phyloP scores from a whole-genome alignment of 345 rosid species.

The Aquilaria sinensis region DNA sequence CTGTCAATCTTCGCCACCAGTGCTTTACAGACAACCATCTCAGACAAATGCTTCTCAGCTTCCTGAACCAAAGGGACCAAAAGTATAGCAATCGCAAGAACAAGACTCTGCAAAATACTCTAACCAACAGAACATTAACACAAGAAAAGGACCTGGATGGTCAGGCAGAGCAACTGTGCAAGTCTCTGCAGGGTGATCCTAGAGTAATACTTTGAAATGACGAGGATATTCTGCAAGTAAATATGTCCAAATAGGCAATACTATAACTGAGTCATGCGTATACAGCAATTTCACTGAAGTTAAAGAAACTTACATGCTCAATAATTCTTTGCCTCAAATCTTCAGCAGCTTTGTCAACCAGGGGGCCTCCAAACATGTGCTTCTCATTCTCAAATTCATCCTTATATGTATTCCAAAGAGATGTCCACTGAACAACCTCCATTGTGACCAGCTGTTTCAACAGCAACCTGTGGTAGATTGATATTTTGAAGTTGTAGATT shows the following conservation, averaged over 20 bases:
- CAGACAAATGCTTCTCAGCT: constrained; percentile 94
- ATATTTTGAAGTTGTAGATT: constrained; percentile 3
- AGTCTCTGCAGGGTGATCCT: constrained; percentile 85
- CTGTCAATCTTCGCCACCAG: constrained; percentile 91
- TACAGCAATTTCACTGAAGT: neutral
- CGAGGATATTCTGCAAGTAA: constrained; percentile 82
- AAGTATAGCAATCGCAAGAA: neutral
- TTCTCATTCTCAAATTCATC: constrained; percentile 87
- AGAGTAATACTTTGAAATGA: constrained; percentile 91
- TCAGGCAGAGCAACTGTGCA: constrained; percentile 83
- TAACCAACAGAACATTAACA: neutral
- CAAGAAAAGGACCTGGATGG: constrained; percentile 44
- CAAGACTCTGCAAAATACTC: too few relatives aligned
- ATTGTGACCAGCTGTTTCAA: constrained; percentile 87
- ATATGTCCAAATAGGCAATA: neutral
- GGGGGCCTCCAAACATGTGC: constrained; percentile 77
- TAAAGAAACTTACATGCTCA: constrained; percentile 65
- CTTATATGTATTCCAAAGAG: constrained; percentile 78
- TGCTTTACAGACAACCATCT: constrained; percentile 96
- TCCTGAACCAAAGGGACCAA: constrained; percentile 37
- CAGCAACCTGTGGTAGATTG: constrained; percentile 43
- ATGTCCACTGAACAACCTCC: constrained; percentile 98
- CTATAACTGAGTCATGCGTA: constrained; percentile 4
- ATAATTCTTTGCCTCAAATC: constrained; percentile 88
- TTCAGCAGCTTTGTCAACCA: constrained; percentile 91